phyloP scores from a whole-genome alignment of 2,329 filamentous ascomycete genomes.

The Colletotrichum sp. region DNA sequence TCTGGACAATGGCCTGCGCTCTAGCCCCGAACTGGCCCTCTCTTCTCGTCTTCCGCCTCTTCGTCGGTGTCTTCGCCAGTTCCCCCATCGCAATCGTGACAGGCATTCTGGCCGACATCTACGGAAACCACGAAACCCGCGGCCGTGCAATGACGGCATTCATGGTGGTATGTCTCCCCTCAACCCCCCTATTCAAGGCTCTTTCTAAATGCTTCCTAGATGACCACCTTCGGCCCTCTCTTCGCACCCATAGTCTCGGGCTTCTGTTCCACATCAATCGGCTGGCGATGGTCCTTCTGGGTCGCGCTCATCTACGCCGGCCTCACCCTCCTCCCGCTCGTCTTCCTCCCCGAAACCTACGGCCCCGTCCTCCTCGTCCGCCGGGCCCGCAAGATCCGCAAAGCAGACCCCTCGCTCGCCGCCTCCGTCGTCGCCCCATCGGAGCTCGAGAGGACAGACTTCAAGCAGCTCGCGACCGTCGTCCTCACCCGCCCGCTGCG shows the following conservation, averaged over 20 bases:
- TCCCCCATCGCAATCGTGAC: constrained; percentile 67
- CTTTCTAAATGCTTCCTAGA: constrained; percentile 33
- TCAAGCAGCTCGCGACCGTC: constrained; percentile 67
- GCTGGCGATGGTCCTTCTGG: constrained; percentile 76
- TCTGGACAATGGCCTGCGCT: constrained; percentile 62
- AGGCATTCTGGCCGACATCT: constrained; percentile 72
- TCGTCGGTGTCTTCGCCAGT: constrained; percentile 59
- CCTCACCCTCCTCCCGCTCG: constrained; percentile 61
- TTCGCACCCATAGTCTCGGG: constrained; percentile 69
- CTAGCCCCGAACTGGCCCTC: constrained; percentile 57
- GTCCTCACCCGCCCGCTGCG: constrained; percentile 73
- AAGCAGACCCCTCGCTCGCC: constrained; percentile 52
- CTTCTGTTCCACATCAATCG: constrained; percentile 60
- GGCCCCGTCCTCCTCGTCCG: constrained; percentile 61
- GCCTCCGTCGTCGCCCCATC: constrained; percentile 60
- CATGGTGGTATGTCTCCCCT: constrained; percentile 57
- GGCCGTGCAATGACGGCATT: constrained; percentile 68
- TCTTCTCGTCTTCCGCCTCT: constrained; percentile 60
- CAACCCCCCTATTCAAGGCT: background rate
- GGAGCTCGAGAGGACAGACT: constrained; percentile 64
- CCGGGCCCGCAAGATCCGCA: constrained; percentile 62
- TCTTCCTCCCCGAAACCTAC: constrained; percentile 71
- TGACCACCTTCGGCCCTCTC: constrained; percentile 70
- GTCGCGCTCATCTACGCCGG: constrained; percentile 73
- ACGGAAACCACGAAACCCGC: constrained; percentile 56